phyloP scores from a whole-genome alignment of 2,329 filamentous ascomycete species.

The Gaeumannomyces sp. region DNA sequence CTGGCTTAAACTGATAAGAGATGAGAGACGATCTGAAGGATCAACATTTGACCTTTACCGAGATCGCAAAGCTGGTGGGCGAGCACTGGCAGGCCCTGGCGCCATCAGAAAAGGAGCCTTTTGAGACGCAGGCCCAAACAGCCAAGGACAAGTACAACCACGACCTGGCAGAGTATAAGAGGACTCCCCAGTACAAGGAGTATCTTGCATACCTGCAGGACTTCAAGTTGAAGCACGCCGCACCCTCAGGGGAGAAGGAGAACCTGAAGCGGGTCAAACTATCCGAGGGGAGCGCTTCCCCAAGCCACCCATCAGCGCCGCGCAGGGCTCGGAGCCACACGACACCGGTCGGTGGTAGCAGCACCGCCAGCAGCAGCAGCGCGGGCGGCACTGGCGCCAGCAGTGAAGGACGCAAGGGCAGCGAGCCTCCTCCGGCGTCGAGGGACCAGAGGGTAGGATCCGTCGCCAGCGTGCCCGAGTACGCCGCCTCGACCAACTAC shows the following conservation, averaged over 20 bases:
- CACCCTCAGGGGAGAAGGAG: slow-evolving; percentile 50
- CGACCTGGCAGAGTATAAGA: slow-evolving; percentile 71
- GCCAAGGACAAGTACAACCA: slow-evolving; percentile 73
- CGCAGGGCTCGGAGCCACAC: slow-evolving; percentile 9
- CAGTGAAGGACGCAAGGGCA: slow-evolving; percentile 40
- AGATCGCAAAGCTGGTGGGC: slow-evolving; percentile 76
- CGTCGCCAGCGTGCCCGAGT: slow-evolving; percentile 32
- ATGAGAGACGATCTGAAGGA: slow-evolving; percentile 73
- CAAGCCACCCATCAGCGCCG: slow-evolving; percentile 22
- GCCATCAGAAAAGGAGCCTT: slow-evolving; percentile 62
- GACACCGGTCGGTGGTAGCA: slow-evolving; percentile 24
- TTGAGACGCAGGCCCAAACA: slow-evolving; percentile 62
- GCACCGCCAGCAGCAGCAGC: slow-evolving; percentile 34
- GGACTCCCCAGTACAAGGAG: slow-evolving; percentile 61
- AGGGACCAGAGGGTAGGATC: slow-evolving; percentile 44
- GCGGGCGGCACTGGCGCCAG: slow-evolving; percentile 37
- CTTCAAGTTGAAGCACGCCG: slow-evolving; percentile 67
- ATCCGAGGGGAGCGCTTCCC: slow-evolving; percentile 27
- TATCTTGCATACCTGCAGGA: slow-evolving; percentile 70
- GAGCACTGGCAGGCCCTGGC: slow-evolving; percentile 74
- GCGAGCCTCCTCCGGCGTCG: slow-evolving; percentile 30
- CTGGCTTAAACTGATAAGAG: slow-evolving; percentile 38
- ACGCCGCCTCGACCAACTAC: slow-evolving; percentile 32
- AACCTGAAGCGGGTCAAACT: slow-evolving; percentile 43
- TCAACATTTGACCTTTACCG: slow-evolving; percentile 71